These are phyloP conservation scores for Mallotus japonicus DNA, from an alignment of 441 rosid genomes.

Conservation along the genomic window DNA sequence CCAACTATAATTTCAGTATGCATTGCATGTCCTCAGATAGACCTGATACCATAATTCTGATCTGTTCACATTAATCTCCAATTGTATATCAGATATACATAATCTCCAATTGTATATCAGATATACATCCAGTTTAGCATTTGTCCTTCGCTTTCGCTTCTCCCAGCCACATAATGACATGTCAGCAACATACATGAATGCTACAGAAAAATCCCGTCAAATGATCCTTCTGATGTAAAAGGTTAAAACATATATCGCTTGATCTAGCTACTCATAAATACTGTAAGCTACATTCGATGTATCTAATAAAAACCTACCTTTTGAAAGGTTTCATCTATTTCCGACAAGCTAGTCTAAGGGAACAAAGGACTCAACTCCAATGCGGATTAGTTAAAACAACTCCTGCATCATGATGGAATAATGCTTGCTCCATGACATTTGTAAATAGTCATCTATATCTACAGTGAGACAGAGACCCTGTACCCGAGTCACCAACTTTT, in stretches of 20 bases:
- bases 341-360: neutral
- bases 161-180: neutral
- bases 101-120: neutral
- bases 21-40: too few species aligned
- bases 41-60: neutral
- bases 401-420: neutral
- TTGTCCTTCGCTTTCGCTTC: neutral
- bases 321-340: neutral
- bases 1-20: too few species aligned
- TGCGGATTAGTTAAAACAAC: neutral
- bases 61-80: neutral
- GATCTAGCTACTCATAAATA: neutral
- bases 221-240: neutral
- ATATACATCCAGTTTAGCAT: neutral
- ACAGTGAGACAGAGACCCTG: neutral
- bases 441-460: neutral
- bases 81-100: too few species aligned
- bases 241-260: neutral
- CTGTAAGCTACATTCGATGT: neutral
- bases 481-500: neutral
- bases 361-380: neutral
- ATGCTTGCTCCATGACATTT: neutral
- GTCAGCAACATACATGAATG: neutral
- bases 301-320: neutral
- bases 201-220: neutral